Conservation (phyloP, 305 asterid species). For the Fraxinus nigra region DNA sequence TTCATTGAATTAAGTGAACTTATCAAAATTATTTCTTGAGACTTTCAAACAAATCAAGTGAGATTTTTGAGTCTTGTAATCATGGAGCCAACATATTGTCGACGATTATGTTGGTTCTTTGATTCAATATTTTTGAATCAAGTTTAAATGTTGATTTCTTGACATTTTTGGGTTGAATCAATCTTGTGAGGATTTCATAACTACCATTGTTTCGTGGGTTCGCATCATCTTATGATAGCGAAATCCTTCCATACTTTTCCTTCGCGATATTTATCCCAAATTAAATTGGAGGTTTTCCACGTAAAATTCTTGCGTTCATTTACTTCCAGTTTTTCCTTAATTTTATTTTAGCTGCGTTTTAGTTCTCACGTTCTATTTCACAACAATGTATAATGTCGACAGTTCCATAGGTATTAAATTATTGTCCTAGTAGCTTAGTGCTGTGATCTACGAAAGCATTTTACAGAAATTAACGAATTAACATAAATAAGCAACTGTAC, state of each 20-base stretch:
- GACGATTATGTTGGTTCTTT: no score
- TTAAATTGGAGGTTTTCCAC: not conserved
- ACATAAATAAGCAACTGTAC: constrained; percentile 20
- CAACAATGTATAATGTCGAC: not conserved
- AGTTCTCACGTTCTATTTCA: not conserved
- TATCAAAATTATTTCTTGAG: no score
- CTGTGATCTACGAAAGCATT: constrained; percentile 6
- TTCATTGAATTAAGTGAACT: no score
- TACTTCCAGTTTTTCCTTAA: not conserved
- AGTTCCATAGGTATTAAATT: not conserved
- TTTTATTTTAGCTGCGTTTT: not conserved
- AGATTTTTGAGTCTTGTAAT: no score
- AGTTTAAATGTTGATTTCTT: no score
- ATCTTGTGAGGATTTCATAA: no score
- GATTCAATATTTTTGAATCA: no score
- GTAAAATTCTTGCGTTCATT: not conserved
- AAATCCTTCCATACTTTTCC: not conserved
- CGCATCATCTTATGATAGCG: no score
- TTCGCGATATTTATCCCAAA: not conserved
- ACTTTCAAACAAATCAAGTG: no score
- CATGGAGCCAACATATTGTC: no score
- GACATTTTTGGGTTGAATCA: no score
- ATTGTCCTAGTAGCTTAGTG: not conserved
- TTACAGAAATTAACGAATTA: constrained; percentile 9
- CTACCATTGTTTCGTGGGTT: no score